Base-by-base conservation (phyloP, 495 filamentous ascomycete genomes). In the Cercophora newfieldiana region DNA sequence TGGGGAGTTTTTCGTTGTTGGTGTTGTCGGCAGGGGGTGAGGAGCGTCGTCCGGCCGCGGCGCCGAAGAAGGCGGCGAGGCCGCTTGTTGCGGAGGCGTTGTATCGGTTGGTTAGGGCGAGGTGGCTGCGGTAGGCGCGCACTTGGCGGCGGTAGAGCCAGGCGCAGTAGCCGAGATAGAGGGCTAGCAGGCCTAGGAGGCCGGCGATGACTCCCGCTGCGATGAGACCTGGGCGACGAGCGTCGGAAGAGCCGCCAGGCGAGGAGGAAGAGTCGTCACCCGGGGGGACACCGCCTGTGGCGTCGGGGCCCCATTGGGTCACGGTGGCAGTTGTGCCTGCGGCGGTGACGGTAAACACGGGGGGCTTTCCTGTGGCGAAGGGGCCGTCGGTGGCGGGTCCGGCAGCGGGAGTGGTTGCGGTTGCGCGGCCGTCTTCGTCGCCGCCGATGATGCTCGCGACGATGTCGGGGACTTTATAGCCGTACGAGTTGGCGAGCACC, bases 151-250 rank as follows among this genome's bases (percentile, higher is more conserved):
- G 82, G 77, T 90, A 91, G 6, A 91, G 75, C 82, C 86, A 91
- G 22, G 86, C 83, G 74, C 90, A 90, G 79, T 91, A 91, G 16
- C 87, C 88, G 21, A 93, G 80, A 69, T 91, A 88, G 8, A 75
- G 75, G 2, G 87, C 84, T 4, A 87, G 71, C 18, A 91, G 65
- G 47, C 83, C 82, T 14, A 87, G 78, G 16, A 87, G 68, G 28
- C 85, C 89, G 3, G 87, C 90, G 60, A 91, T 72, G 30, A 86
- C 81, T 24, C 85, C 87, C 2, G 88, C 87, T 29, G 86, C 83
- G 63, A 91, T 88, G 33, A 90, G 83, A 16, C 81, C 88, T 12
- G 83, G 74, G 67, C 83, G 57, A n/a, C 62, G 51, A 2, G 44
- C 1, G 58, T 88, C n/a, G 63, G 66, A 31, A 59, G 60, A 25